Percentiles rank a stretch among this genome's conserved stretches.
phyloP scores from a whole-genome alignment of 257 asterid species.

The Striga asiatica region DNA sequence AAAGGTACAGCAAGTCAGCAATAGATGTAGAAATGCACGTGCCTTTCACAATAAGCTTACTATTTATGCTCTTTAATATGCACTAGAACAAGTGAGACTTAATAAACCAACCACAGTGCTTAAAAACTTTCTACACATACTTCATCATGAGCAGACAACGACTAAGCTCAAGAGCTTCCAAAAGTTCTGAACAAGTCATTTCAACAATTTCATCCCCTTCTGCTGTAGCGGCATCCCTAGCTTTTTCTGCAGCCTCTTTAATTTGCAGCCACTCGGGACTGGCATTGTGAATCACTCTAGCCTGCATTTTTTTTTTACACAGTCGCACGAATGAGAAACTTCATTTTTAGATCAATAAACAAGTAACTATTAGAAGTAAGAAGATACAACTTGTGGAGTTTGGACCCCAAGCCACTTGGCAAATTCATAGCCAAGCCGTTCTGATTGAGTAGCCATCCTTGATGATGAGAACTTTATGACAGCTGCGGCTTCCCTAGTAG shows the following conservation, averaged over 20 bases:
- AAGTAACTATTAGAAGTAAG: slow-evolving; percentile 25
- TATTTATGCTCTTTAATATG: slow-evolving; percentile 8
- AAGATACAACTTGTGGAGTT: slow-evolving; percentile 88
- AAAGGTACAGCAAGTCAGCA: not conserved
- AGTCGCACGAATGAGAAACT: not conserved
- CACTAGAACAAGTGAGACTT: slow-evolving; percentile 6
- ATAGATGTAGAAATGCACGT: slow-evolving; percentile 7
- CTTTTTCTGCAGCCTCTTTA: slow-evolving; percentile 89
- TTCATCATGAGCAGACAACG: slow-evolving; percentile 91
- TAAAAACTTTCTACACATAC: slow-evolving; percentile 30
- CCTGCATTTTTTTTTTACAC: slow-evolving; percentile 31
- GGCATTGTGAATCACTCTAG: slow-evolving; percentile 81
- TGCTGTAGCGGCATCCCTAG: slow-evolving; percentile 52
- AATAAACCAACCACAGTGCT: slow-evolving; percentile 15
- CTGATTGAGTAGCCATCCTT: slow-evolving; percentile 99
- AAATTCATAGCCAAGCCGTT: slow-evolving; percentile 94
- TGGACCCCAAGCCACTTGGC: slow-evolving; percentile 99
- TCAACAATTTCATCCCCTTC: slow-evolving; percentile 90
- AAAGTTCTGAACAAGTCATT: slow-evolving; percentile 89
- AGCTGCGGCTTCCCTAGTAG: slow-evolving; percentile 84
- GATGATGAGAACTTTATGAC: slow-evolving; percentile 94
- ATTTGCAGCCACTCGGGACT: slow-evolving; percentile 91
- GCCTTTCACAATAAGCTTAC: not conserved
- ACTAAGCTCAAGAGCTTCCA: slow-evolving; percentile 99
- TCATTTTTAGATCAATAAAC: slow-evolving; percentile 11